A percentile compares a stretch with the other conserved stretches of the same genome.
Conservation (phyloP, 202 grass and related monocot species). For the Musa balbisiana region DNA sequence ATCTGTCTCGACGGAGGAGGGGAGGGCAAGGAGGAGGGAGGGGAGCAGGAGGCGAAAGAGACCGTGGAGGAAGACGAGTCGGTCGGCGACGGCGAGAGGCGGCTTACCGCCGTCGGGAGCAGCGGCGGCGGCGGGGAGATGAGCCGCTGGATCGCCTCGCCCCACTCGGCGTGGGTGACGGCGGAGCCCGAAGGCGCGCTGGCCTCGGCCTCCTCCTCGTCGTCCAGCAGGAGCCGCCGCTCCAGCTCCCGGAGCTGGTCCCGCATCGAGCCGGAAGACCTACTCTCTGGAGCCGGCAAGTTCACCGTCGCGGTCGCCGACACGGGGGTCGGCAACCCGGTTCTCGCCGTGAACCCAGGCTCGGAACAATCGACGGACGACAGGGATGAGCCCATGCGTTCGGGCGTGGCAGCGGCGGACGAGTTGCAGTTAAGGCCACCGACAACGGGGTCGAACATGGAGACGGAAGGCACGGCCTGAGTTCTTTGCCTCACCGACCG, state of each 20-base stretch:
- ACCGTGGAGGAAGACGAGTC: neutral
- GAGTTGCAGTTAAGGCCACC: conserved; percentile 17
- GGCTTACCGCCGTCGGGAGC: too few species aligned
- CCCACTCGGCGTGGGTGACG: neutral
- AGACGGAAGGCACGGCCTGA: neutral
- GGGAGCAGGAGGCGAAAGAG: neutral
- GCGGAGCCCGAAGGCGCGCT: neutral
- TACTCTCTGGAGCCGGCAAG: neutral
- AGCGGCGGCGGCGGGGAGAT: conserved; percentile 5
- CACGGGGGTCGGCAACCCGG: conserved; percentile 8
- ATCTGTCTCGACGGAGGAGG: conserved; percentile 3
- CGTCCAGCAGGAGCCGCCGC: conserved; percentile 70
- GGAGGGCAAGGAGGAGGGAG: conserved; percentile 17
- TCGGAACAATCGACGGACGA: conserved; percentile 22
- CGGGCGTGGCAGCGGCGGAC: conserved; percentile 8
- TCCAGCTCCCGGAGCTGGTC: conserved; percentile 75
- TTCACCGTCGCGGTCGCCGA: neutral
- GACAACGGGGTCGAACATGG: neutral
- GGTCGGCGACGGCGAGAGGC: neutral
- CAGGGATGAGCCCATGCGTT: conserved; percentile 1
- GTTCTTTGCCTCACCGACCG: conserved; percentile 59
- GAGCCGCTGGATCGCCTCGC: neutral
- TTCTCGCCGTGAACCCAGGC: conserved; percentile 39
- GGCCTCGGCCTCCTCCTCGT: conserved; percentile 30
- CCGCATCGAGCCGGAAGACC: conserved; percentile 20